Evolutionary conservation across 2,329 filamentous ascomycete species (phyloP).

Genomic region (Ophiostoma novo-ulmi): DNA sequence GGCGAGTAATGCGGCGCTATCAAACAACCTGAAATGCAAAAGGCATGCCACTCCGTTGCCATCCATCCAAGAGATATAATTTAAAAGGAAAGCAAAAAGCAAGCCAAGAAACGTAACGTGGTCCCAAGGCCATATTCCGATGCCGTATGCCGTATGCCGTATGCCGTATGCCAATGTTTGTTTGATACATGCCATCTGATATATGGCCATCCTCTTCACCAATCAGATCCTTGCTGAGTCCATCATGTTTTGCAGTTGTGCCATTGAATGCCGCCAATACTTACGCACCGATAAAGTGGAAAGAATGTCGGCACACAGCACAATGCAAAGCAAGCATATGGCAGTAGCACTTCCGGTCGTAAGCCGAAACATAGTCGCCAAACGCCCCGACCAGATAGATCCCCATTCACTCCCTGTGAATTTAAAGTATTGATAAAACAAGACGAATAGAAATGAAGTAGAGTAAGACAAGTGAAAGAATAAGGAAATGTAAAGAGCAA

Average conservation of each 20-base stretch:
- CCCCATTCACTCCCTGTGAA: background rate
- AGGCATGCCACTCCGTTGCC: background rate
- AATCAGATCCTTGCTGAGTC: background rate
- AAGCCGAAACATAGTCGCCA: background rate
- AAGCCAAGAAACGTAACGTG: background rate
- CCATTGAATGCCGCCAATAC: background rate
- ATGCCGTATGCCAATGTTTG: background rate
- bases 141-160: background rate
- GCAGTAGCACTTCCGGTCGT: background rate
- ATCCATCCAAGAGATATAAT: background rate
- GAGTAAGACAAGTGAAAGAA: background rate
- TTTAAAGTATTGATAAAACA: conserved; percentile 19
- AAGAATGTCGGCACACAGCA: background rate
- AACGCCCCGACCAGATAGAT: background rate
- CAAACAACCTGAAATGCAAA: background rate
- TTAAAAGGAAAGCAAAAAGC: background rate
- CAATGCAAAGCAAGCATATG: background rate
- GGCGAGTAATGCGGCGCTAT: background rate
- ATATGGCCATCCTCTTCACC: background rate
- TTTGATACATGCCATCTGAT: background rate
- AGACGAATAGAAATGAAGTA: conserved; percentile 13
- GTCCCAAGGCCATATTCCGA: background rate
- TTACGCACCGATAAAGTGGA: background rate
- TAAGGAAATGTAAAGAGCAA: background rate
- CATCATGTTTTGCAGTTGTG: background rate